Conservation (phyloP, 176 grass and related monocot species). For the Oryza meyeriana region DNA sequence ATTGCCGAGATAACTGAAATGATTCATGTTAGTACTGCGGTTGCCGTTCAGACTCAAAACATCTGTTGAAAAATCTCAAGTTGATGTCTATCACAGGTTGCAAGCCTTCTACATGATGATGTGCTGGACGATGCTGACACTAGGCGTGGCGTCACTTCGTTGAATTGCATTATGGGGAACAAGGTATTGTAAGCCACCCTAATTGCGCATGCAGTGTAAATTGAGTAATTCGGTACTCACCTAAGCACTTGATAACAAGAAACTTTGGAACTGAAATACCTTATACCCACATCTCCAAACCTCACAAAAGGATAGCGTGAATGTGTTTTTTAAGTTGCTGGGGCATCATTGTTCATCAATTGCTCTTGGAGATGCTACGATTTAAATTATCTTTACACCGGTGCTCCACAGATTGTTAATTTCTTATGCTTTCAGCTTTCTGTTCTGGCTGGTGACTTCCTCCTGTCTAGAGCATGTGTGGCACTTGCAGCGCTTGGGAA, state of each 20-base stretch:
- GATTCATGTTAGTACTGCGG: slow-evolving; percentile 76
- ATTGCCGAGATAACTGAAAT: slow-evolving; percentile 98
- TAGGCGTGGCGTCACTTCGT: slow-evolving; percentile 81
- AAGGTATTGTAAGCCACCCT: slow-evolving; percentile 52
- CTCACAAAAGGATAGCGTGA: background rate
- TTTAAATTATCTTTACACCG: slow-evolving; percentile 16
- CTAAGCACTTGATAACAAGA: background rate
- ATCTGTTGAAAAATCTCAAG: slow-evolving; percentile 13
- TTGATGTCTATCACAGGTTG: slow-evolving; percentile 53
- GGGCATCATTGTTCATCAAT: background rate
- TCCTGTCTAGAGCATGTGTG: slow-evolving; percentile 93
- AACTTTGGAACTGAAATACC: too few relatives aligned
- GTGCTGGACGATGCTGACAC: slow-evolving; percentile 97
- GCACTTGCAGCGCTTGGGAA: slow-evolving; percentile 92
- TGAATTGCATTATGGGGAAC: slow-evolving; percentile 97
- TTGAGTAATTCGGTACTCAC: background rate
- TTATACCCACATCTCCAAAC: too few relatives aligned
- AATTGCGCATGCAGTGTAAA: background rate
- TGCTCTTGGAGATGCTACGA: background rate
- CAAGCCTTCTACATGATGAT: slow-evolving; percentile 98
- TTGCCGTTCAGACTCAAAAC: slow-evolving; percentile 9
- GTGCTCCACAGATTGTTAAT: slow-evolving; percentile 9
- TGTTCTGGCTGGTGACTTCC: slow-evolving; percentile 92
- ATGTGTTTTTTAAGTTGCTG: background rate
- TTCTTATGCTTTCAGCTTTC: slow-evolving; percentile 68